Evolutionary conservation across 2,329 filamentous ascomycete species (phyloP).

Genomic region (Colletotrichum musae): DNA sequence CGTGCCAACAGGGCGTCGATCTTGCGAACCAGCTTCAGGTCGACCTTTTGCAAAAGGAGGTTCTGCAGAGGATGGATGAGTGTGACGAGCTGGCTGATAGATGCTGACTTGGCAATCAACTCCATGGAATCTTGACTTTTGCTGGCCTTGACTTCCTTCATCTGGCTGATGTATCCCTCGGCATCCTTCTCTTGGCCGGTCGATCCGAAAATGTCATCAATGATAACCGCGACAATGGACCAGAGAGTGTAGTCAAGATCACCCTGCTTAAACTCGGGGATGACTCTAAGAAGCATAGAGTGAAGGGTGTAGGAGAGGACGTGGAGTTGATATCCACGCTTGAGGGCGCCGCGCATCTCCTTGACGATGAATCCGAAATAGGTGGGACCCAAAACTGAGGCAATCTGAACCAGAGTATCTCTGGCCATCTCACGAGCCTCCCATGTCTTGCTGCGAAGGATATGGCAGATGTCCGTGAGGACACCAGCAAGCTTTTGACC

Average conservation of each 20-base stretch:
- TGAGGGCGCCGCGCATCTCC: conserved; percentile 86
- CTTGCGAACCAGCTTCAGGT: conserved; percentile 86
- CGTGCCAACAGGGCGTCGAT: conserved; percentile 90
- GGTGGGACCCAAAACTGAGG: conserved; percentile 82
- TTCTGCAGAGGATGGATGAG: conserved; percentile 84
- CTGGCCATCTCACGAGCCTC: conserved; percentile 93
- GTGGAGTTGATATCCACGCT: conserved; percentile 91
- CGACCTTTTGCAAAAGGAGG: conserved; percentile 86
- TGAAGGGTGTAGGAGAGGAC: conserved; percentile 96
- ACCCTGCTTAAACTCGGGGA: conserved; percentile 81
- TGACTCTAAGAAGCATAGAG: conserved; percentile 84
- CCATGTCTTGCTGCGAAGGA: conserved; percentile 88
- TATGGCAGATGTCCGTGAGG: conserved; percentile 92
- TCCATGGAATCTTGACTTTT: conserved; percentile 99
- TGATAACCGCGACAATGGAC: conserved; percentile 85
- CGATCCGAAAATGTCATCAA: conserved; percentile 97
- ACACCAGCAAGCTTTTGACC: conserved; percentile 83
- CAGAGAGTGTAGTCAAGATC: conserved; percentile 90
- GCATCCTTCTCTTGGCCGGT: conserved; percentile 97
- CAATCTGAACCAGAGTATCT: conserved; percentile 88
- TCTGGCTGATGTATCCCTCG: conserved; percentile 93
- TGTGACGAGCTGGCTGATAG: conserved; percentile 79
- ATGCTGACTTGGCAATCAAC: conserved; percentile 86
- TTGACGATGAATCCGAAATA: conserved; percentile 96
- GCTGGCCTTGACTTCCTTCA: conserved; percentile 98